Percentiles rank a stretch among this genome's conserved stretches.
These are phyloP conservation scores for Silybum marianum DNA, from an alignment of 129 eudicot genomes.

Conservation along the genomic window DNA sequence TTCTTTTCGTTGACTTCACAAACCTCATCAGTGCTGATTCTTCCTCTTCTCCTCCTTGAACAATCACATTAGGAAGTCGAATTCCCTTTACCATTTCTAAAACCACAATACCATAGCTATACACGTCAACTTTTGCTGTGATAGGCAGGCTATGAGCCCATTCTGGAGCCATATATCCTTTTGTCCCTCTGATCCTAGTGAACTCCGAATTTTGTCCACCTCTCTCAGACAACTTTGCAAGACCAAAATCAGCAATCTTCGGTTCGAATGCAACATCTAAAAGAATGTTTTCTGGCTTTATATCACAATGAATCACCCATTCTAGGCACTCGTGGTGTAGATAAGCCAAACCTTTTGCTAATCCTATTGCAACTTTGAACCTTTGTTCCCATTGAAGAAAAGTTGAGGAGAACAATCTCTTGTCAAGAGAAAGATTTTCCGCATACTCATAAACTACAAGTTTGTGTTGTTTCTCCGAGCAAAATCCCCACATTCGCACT, in stretches of 20 bases:
- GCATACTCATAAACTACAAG: background rate
- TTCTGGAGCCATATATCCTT: conserved; percentile 37
- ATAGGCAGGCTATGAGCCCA: conserved; percentile 40
- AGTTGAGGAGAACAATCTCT: background rate
- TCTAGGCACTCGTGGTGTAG: conserved; percentile 44
- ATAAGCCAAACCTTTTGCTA: background rate
- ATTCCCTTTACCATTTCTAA: background rate
- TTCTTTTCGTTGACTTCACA: conserved; percentile 21
- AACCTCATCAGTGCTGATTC: conserved; percentile 21
- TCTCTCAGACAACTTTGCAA: conserved; percentile 48
- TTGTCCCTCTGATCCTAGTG: conserved; percentile 44
- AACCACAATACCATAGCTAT: conserved; percentile 22
- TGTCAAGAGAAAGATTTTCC: background rate
- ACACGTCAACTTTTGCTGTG: conserved; percentile 56
- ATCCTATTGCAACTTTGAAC: background rate
- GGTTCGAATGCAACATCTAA: conserved; percentile 25
- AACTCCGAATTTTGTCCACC: conserved; percentile 24
- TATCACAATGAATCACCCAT: conserved; percentile 57
- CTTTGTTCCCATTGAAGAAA: background rate
- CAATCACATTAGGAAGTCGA: conserved; percentile 22
- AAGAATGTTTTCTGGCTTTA: conserved; percentile 45
- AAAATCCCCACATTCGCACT: conserved; percentile 65
- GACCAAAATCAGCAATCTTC: conserved; percentile 54
- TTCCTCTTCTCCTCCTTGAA: conserved; percentile 17
- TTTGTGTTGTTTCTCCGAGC: conserved; percentile 1